Percentiles rank a stretch among this genome's conserved stretches.
These are phyloP conservation scores for Neonectria punicea DNA, from an alignment of 2,329 filamentous ascomycete genomes.

Conservation along the genomic window DNA sequence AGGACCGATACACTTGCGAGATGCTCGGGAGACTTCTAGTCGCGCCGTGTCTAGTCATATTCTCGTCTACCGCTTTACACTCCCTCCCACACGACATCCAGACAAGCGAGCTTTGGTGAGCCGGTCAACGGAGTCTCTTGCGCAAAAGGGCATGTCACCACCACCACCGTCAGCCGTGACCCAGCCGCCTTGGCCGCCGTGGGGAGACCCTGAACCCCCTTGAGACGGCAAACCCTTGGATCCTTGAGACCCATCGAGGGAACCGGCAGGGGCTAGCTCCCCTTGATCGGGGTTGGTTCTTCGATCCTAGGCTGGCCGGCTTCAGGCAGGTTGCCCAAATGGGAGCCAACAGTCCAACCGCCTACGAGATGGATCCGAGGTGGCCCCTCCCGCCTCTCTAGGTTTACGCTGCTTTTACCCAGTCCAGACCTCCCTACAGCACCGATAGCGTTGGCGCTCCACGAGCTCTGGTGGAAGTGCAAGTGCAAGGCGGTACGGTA, in stretches of 20 bases:
- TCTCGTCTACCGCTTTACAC: conserved; percentile 15
- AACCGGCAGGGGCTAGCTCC: conserved; percentile 30
- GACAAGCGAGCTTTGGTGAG: conserved; percentile 1
- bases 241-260: conserved; percentile 25
- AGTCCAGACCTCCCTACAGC: conserved; percentile 12
- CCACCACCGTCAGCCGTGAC: not conserved
- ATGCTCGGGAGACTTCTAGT: conserved; percentile 3
- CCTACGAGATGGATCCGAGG: conserved; percentile 16
- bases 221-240: conserved; percentile 6
- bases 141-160: not conserved
- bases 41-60: conserved; percentile 9
- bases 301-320: conserved; percentile 33
- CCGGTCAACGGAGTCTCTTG: conserved; percentile 6
- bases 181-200: conserved; percentile 14
- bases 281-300: conserved; percentile 35
- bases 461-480: conserved; percentile 16
- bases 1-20: conserved; percentile 1
- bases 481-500: conserved; percentile 6
- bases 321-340: conserved; percentile 36
- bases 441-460: conserved; percentile 21
- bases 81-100: conserved; percentile 15
- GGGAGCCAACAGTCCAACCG: conserved; percentile 19
- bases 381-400: conserved; percentile 5
- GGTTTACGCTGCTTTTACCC: conserved; percentile 12
- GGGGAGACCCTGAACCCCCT: not conserved